Conservation (phyloP, 1,284 basidiomycete genomes). For the Chiua sp. region DNA sequence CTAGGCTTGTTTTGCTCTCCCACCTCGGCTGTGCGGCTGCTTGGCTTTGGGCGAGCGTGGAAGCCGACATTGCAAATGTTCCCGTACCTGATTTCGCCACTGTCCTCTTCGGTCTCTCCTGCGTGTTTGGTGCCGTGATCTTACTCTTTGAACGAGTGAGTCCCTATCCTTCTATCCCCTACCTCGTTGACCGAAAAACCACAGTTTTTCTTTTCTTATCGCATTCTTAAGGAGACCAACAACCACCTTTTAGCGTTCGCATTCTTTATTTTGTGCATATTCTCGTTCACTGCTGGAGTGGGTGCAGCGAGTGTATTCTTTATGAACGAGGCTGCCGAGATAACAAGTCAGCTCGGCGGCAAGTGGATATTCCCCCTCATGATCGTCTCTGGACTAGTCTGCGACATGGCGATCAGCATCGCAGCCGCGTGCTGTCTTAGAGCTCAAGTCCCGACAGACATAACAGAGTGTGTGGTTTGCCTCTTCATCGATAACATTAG, state of each 20-base stretch:
- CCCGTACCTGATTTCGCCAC: constrained; percentile 14
- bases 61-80: neutral
- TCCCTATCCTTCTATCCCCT: neutral
- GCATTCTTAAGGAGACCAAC: constrained; percentile 18
- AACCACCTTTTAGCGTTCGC: constrained; percentile 19
- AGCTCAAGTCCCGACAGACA: constrained; percentile 2
- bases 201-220: constrained; percentile 30
- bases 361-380: constrained; percentile 26
- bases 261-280: constrained; percentile 22
- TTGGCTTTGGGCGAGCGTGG: constrained; percentile 27
- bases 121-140: constrained; percentile 17
- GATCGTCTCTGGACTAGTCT: constrained; percentile 23
- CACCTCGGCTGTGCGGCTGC: constrained; percentile 19
- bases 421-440: constrained; percentile 16
- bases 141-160: constrained; percentile 25
- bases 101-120: constrained; percentile 26
- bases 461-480: constrained; percentile 9
- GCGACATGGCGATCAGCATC: constrained; percentile 22
- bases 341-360: constrained; percentile 17
- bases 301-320: constrained; percentile 29
- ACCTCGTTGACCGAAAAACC: neutral
- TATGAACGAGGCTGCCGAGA: neutral
- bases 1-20: constrained; percentile 22
- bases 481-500: neutral
- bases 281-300: constrained; percentile 28